Evolutionary conservation across 768 basidiomycete species (phyloP).

Genomic region (Boletales sp.): DNA sequence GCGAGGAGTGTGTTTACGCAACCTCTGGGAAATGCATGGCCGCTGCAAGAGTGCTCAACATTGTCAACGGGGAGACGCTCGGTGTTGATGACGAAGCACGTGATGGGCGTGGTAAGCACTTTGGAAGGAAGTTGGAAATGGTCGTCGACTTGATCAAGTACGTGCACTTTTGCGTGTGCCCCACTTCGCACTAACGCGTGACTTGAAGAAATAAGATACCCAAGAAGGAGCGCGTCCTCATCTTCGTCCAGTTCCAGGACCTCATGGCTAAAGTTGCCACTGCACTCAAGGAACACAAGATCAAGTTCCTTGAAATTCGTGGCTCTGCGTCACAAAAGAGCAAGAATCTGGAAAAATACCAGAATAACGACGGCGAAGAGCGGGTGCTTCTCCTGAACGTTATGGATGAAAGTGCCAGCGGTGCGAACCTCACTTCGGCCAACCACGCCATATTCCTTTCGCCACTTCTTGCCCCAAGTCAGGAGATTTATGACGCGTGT

Average conservation of each 20-base stretch:
- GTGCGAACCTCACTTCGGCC: slow-evolving; percentile 87
- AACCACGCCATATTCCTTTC: slow-evolving; percentile 96
- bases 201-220: slow-evolving; percentile 59
- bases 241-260: slow-evolving; percentile 97
- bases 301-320: slow-evolving; percentile 77
- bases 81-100: slow-evolving; percentile 76
- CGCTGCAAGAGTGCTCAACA: slow-evolving; percentile 75
- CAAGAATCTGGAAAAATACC: slow-evolving; percentile 82
- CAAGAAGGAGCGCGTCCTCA: slow-evolving; percentile 75
- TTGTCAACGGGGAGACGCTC: slow-evolving; percentile 75
- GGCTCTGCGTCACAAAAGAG: slow-evolving; percentile 75
- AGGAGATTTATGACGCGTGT: slow-evolving; percentile 82
- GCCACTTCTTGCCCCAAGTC: slow-evolving; percentile 76
- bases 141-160: slow-evolving; percentile 76
- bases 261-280: slow-evolving; percentile 88
- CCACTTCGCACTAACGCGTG: not conserved
- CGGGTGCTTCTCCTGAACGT: slow-evolving; percentile 85
- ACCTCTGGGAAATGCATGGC: slow-evolving; percentile 69
- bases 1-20: slow-evolving; percentile 79
- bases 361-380: slow-evolving; percentile 70
- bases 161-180: slow-evolving; percentile 9
- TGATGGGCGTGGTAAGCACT: slow-evolving; percentile 72
- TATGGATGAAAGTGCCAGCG: slow-evolving; percentile 94
- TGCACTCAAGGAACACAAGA: slow-evolving; percentile 66
- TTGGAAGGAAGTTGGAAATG: slow-evolving; percentile 77